Evolutionary conservation across 2,329 filamentous ascomycete genomes (phyloP), one percentile per base, ranked within the genome.

Genomic region (Tolypocladium paradoxum): DNA sequence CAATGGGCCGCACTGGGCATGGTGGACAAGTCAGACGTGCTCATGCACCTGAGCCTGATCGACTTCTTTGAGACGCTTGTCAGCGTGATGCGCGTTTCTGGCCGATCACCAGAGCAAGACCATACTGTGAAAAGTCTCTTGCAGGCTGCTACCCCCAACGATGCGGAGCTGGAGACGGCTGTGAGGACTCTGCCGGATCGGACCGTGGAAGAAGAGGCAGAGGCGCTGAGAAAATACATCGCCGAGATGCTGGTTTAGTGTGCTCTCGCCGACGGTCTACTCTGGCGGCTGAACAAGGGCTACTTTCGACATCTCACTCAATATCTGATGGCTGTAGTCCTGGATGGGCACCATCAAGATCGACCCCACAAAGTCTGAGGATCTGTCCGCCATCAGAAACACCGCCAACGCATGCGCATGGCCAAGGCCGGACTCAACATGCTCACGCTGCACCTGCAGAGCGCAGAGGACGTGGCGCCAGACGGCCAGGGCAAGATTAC

Each of bases 1-100:
- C 73, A 75, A 46, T 81, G 77, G 61, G 76, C 74, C 4, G 73
- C 74, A 8, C 62, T 81, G 31, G 66, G 60, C 52, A 81, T 82
- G 78, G 70, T 80, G 29, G 75, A 77, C 54, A 70, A 61, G 52
- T 61, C 66, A 1, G 79, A 82, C 52, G 54, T 66, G 22, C 68
- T 82, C 24, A 76, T 81, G 73, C 71, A 75, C 45, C 64, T 76
- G 7, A 76, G 58, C 51, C 68, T 81, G 22, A 64, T 78, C n/a
- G 75, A 79, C 56, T 81, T 79, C 55, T 77, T 77, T 58, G 75
- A 80, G 65, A 65, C 68, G 8, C 66, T 81, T 22, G 64, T 81
- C 31, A 74, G 71, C 49, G 67, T 77, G 35, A 71, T 79, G 68
- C 66, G 75, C 16, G 63, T 75, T 5, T 67, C 72, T 0, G 67